These are phyloP conservation scores for Neurospora intermedia DNA, from an alignment of 495 filamentous ascomycete genomes.

Conservation along the genomic window DNA sequence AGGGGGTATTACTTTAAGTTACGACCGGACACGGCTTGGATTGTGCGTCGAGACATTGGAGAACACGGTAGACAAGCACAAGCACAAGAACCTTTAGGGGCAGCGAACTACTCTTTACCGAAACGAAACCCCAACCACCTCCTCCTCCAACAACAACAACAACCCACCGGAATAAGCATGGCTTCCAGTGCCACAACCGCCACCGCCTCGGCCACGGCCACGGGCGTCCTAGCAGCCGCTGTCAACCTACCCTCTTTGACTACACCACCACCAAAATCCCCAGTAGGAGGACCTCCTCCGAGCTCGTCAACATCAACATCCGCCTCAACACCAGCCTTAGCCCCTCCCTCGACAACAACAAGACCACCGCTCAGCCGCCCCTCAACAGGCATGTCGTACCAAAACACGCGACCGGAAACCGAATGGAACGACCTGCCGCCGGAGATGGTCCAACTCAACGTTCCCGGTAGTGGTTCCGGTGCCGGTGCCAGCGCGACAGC, in stretches of 20 bases:
- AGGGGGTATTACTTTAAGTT: conserved; percentile 78
- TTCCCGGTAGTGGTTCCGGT: conserved; percentile 1
- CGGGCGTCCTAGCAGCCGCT: conserved; percentile 1
- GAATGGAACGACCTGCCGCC: conserved; percentile 49
- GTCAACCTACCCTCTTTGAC: conserved; percentile 1
- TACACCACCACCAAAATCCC: neutral
- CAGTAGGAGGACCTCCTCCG: neutral
- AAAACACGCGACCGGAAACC: conserved; percentile 38
- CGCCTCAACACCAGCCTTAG: neutral
- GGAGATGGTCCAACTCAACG: conserved; percentile 30
- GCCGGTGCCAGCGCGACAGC: neutral
- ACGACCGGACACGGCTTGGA: conserved; percentile 66
- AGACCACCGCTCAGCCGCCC: conserved; percentile 3
- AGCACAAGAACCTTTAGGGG: neutral
- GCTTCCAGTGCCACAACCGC: neutral
- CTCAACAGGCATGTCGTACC: conserved; percentile 32
- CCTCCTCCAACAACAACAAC: neutral
- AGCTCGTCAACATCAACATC: neutral
- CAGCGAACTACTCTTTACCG: neutral
- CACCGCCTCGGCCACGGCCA: neutral
- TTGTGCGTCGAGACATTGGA: conserved; percentile 46
- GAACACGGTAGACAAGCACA: neutral
- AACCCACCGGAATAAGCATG: neutral
- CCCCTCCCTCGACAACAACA: neutral
- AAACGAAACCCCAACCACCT: neutral